Evolutionary conservation across 495 filamentous ascomycete species (phyloP), one percentile per base, ranked within the genome.

Genomic region (Tuber indicum): DNA sequence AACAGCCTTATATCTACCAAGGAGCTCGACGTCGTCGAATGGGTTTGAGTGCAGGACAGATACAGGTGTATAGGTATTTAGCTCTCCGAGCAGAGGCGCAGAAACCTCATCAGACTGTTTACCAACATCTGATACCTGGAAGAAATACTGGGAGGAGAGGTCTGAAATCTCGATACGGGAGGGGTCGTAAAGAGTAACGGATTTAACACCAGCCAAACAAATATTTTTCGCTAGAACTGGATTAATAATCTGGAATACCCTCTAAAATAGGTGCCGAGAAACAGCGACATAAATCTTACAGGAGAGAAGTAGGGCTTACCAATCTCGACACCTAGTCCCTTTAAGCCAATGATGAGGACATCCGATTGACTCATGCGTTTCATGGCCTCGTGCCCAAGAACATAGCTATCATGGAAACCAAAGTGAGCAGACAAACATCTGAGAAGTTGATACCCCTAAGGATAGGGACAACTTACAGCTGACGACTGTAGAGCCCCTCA

Each of bases 381-480:
- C 96, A 99, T 99, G 74, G 96, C 96, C 87, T 99, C 96, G 85
- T 98, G 96, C 45, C 96, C 96, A 76, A 99, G 90, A 73, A 99
- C 96, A 85, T 99, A 97, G 71, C 88, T 89, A 70, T 72, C 46
- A 49, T 75, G 32, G 72, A 74, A 32, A 66, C 46, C 75, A 23
- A 16, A 46, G 26, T 78, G 72, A 83, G 77, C 47, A 41, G 49
- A 36, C 7, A 2, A 74, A 78, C 47, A 72, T 72, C 17, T 71
- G 14, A 39, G 45, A 74, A 75, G 45, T 32, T 21, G 45, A 10
- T 46, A n/a, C 72, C 71, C 32, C 10, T 9, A 46, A 32, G 39
- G 47, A 52, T 36, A 72, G 49, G 21, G n/a, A 74, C 80, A 41
- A 86, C 87, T 84, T 82, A 92, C 87, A 99, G 93, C 86, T 99